Evolutionary conservation across 202 grass and related monocot species (phyloP).

Genomic region (Bolboschoenoplectus hybrid): DNA sequence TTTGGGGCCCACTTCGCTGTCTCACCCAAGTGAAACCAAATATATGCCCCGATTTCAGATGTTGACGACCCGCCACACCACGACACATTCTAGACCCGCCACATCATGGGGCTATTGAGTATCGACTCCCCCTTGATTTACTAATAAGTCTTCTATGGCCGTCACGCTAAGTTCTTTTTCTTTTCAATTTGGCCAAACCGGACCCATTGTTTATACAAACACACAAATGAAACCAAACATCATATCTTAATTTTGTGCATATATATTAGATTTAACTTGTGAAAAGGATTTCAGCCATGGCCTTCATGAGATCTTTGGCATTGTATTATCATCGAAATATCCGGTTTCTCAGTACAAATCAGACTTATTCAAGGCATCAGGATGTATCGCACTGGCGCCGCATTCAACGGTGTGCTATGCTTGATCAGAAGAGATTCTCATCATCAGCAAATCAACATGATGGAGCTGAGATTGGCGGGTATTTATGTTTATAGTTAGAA

Average conservation of each 20-base stretch:
- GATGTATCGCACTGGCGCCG: background rate
- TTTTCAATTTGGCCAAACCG: background rate
- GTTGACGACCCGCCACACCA: background rate
- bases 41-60: too few relatives aligned
- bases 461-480: background rate
- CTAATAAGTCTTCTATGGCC: background rate
- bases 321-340: slow-evolving; percentile 47
- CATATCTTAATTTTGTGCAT: background rate
- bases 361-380: background rate
- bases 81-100: background rate
- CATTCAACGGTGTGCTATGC: background rate
- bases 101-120: background rate
- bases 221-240: background rate
- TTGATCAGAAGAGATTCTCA: background rate
- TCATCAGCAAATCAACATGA: background rate
- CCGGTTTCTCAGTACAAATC: slow-evolving; percentile 7
- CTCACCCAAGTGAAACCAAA: too few relatives aligned
- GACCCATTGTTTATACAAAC: background rate
- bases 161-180: background rate
- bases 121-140: background rate
- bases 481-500: too few relatives aligned
- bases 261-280: background rate
- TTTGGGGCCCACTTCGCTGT: too few relatives aligned
- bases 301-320: slow-evolving; percentile 44
- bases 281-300: slow-evolving; percentile 26